These are phyloP conservation scores for Hyaloscypha variabilis DNA, from an alignment of 495 filamentous ascomycete genomes.

Conservation along the genomic window DNA sequence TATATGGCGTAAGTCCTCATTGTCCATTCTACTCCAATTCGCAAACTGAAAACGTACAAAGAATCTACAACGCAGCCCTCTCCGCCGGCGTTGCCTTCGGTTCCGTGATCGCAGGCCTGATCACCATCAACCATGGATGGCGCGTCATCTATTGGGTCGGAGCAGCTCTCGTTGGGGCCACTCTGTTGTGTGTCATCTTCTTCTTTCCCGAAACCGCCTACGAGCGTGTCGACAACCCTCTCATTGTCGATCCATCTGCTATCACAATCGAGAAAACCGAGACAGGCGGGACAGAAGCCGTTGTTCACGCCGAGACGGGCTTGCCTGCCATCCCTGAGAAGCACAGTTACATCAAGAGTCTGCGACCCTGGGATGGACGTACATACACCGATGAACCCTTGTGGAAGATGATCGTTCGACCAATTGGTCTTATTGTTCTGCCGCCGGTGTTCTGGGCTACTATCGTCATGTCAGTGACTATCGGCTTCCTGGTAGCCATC, in stretches of 20 bases:
- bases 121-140: too few relatives aligned
- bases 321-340: too few relatives aligned
- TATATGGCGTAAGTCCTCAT: conserved; percentile 41
- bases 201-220: too few relatives aligned
- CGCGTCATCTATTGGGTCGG: too few relatives aligned
- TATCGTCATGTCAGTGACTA: conserved; percentile 48
- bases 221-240: too few relatives aligned
- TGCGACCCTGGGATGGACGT: conserved; percentile 38
- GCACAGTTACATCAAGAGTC: too few relatives aligned
- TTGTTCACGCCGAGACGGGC: too few relatives aligned
- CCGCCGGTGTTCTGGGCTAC: conserved; percentile 53
- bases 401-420: conserved; percentile 46
- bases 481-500: conserved; percentile 55
- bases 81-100: too few relatives aligned
- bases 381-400: conserved; percentile 46
- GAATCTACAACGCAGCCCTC: conserved; percentile 35
- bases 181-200: too few relatives aligned
- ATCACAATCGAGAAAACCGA: background rate
- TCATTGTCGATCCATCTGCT: too few relatives aligned
- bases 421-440: conserved; percentile 45
- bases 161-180: too few relatives aligned
- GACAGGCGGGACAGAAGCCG: background rate
- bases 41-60: background rate
- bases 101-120: too few relatives aligned
- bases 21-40: background rate